Evolutionary conservation across 129 eudicot species (phyloP).

Genomic region (Artemisia annua): DNA sequence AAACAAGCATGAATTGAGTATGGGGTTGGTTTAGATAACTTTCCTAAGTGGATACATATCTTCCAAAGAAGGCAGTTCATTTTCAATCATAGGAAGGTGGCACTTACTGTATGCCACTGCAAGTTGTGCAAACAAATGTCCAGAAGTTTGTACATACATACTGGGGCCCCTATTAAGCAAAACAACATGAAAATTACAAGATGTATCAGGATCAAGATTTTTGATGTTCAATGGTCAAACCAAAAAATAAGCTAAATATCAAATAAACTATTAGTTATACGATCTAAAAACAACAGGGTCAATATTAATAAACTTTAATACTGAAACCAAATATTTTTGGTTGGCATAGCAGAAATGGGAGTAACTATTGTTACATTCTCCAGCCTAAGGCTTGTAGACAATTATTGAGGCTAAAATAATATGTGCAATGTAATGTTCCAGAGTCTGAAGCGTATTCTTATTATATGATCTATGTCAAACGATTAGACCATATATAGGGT

Average conservation of each 20-base stretch:
- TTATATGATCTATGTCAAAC: not conserved
- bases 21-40: not conserved
- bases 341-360: not conserved
- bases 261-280: not conserved
- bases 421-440: constrained; percentile 1
- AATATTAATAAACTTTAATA: no score
- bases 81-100: constrained; percentile 5
- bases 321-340: not conserved
- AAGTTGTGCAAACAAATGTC: constrained; percentile 49
- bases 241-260: not conserved
- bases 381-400: not conserved
- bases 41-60: not conserved
- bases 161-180: constrained; percentile 43
- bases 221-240: constrained; percentile 13
- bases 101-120: constrained; percentile 47
- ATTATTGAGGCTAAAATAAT: not conserved
- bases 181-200: constrained; percentile 18
- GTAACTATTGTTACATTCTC: constrained; percentile 8
- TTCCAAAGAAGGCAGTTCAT: not conserved
- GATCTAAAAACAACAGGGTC: no score
- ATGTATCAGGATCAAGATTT: not conserved
- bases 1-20: not conserved
- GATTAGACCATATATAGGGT: not conserved
- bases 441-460: not conserved
- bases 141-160: constrained; percentile 44